Conservation (phyloP, 2,329 filamentous ascomycete genomes). For the Aspergillaceae sp. region DNA sequence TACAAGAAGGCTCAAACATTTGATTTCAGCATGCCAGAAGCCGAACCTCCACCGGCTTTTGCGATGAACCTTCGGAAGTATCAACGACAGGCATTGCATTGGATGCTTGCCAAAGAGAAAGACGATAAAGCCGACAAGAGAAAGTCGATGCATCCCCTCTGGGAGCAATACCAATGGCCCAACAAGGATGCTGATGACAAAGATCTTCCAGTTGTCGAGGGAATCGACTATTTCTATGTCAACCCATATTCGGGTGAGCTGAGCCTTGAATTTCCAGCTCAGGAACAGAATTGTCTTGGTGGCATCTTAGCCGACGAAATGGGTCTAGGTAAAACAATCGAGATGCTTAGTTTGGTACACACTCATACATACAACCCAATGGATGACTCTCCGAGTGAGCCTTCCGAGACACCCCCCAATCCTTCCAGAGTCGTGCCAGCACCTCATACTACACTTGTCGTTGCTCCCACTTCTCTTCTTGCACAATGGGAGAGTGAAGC, state of each 20-base stretch:
- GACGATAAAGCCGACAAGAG: conserved; percentile 60
- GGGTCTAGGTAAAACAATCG: conserved; percentile 96
- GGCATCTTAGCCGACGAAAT: conserved; percentile 93
- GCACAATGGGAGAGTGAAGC: conserved; percentile 96
- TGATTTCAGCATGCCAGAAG: conserved; percentile 83
- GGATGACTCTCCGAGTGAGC: neutral
- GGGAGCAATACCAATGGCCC: conserved; percentile 94
- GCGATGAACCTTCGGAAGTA: conserved; percentile 78
- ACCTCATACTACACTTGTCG: conserved; percentile 81
- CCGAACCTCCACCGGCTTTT: conserved; percentile 75
- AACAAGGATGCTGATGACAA: conserved; percentile 77
- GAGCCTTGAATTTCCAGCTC: conserved; percentile 80
- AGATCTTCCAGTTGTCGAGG: conserved; percentile 56
- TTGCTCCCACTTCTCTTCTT: conserved; percentile 96
- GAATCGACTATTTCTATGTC: conserved; percentile 73
- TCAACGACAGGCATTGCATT: conserved; percentile 88
- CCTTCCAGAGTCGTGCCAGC: conserved; percentile 56
- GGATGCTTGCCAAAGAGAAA: conserved; percentile 93
- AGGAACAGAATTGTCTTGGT: conserved; percentile 89
- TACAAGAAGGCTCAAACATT: conserved; percentile 97
- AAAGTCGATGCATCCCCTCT: conserved; percentile 87
- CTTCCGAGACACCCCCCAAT: conserved; percentile 40
- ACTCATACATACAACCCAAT: conserved; percentile 61
- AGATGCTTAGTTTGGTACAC: conserved; percentile 92
- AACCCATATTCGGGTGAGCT: conserved; percentile 96